Base-by-base conservation (phyloP, 176 grass and related monocot genomes). In the Aegilops longissima region DNA sequence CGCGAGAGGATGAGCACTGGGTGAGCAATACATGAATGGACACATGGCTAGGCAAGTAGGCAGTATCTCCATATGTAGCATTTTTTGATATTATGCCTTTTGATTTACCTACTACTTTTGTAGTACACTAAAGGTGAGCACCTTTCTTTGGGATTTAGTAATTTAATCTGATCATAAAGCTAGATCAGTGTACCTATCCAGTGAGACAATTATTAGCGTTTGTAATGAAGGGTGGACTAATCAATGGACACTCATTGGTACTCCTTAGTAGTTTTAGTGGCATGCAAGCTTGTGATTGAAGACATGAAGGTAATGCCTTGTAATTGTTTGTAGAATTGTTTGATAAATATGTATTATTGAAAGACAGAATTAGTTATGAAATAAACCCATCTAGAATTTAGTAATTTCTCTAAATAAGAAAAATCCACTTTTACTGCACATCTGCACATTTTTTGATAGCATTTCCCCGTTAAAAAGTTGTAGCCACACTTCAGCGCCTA, bases 131-230 rank as follows among this genome's bases (percentile, higher is more conserved):
- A 87, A 91, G 85, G 80, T 73, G 27, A 61, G 47, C 25, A 49
- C 75, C 89, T 84, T 87, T 89, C 70, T 80, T 83, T 87, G 75
- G 35, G 59, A 20, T 80, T 83, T 76, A 9, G 27, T 74, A 73
- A 7, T 72, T 72, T 49, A 64, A 59, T 68, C 61, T 38, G 30
- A 18, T 16, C 39, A 84, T 75, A 84, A 87, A 76, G 73, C 25
- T 31, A 5, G 45, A 75, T 75, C 42, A 13, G 6, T 27, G 88
- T 78, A 51, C 9, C 73, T 56, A 83, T 24, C 12, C 33, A 75
- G 11, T 30, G 13, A 80, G 65, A 68, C 40, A 40, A 83, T 75
- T 12, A 58, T 21, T 33, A 78, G 20, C 18, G 9, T 34, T 20
- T 45, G 24, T 39, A 31, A 27, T 49, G 71, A 54, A 54, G 73